Percentiles rank a stretch among this genome's conserved stretches.
Conservation (phyloP, 1,284 basidiomycete species). For the Dichomitus squalens region DNA sequence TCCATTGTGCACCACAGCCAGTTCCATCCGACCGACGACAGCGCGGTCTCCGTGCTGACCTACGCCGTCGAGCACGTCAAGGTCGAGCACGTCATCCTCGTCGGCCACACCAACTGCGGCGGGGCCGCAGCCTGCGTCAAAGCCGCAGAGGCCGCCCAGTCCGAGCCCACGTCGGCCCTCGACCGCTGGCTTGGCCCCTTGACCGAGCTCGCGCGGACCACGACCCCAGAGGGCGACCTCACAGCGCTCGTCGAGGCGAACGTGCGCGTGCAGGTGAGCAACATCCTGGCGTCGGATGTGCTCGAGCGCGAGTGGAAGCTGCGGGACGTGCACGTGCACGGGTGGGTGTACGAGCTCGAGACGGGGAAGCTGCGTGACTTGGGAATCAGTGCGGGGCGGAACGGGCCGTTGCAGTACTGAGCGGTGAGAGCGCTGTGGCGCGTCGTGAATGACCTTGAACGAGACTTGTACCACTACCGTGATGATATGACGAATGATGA, state of each 20-base stretch:
- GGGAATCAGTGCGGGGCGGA: conserved; percentile 39
- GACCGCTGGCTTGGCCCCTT: conserved; percentile 77
- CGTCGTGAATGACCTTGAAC: too few species aligned
- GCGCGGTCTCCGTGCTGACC: conserved; percentile 75
- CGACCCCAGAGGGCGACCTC: conserved; percentile 37
- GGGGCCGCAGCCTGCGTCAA: conserved; percentile 68
- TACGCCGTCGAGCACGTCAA: conserved; percentile 83
- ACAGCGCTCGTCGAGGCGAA: conserved; percentile 71
- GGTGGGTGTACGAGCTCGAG: conserved; percentile 82
- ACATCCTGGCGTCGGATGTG: conserved; percentile 64
- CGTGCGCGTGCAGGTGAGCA: conserved; percentile 76
- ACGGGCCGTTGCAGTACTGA: conserved; percentile 5
- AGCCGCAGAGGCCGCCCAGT: conserved; percentile 36
- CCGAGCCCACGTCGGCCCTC: conserved; percentile 52
- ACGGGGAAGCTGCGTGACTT: conserved; percentile 75
- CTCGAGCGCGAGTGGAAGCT: conserved; percentile 74
- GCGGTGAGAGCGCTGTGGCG: too few species aligned
- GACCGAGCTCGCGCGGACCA: conserved; percentile 53
- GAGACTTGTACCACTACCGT: too few species aligned
- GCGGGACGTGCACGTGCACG: conserved; percentile 77
- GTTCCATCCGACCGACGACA: conserved; percentile 80
- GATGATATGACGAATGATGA: too few species aligned
- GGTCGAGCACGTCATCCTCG: conserved; percentile 83
- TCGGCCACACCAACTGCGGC: conserved; percentile 83
- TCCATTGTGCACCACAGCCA: conserved; percentile 51